phyloP scores from a whole-genome alignment of 2,329 filamentous ascomycete genomes.

The Calcarisporium arbuscula region DNA sequence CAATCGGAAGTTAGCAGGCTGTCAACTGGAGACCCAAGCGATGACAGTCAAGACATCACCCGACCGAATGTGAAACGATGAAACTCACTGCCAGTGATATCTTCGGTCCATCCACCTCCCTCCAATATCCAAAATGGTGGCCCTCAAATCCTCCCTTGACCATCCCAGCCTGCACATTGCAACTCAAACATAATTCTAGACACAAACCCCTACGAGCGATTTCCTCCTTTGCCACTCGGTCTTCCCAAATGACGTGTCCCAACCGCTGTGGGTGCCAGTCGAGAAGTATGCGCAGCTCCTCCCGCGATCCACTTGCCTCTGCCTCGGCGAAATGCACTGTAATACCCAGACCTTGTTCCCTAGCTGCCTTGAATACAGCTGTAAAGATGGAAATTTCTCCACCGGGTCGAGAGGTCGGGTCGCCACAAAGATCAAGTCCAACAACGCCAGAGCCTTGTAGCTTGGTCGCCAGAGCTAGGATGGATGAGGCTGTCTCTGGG shows the following conservation, averaged over 20 bases:
- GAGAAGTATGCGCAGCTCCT: slow-evolving; percentile 60
- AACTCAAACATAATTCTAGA: slow-evolving; percentile 72
- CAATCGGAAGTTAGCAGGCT: not conserved
- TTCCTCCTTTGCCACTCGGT: slow-evolving; percentile 49
- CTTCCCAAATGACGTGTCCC: slow-evolving; percentile 74
- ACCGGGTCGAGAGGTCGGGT: slow-evolving; percentile 48
- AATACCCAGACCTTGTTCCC: slow-evolving; percentile 47
- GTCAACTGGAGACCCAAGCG: not conserved
- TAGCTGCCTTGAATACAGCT: slow-evolving; percentile 53
- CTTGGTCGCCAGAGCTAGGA: slow-evolving; percentile 55
- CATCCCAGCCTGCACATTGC: slow-evolving; percentile 73
- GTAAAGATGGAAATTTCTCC: slow-evolving; percentile 56
- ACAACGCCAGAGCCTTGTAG: slow-evolving; percentile 49
- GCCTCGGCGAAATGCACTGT: slow-evolving; percentile 78
- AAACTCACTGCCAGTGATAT: slow-evolving; percentile 63
- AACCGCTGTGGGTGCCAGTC: slow-evolving; percentile 61
- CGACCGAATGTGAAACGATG: not conserved
- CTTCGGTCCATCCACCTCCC: slow-evolving; percentile 46
- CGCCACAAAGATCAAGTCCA: slow-evolving; percentile 72
- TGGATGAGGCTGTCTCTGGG: slow-evolving; percentile 51
- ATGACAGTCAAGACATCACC: not conserved
- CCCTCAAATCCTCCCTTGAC: slow-evolving; percentile 57
- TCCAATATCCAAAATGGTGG: slow-evolving; percentile 77
- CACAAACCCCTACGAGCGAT: slow-evolving; percentile 50
- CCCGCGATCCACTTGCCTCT: slow-evolving; percentile 44